These are phyloP conservation scores for Saururus chinensis DNA, from an alignment of 164 flowering plant genomes.

Conservation along the genomic window DNA sequence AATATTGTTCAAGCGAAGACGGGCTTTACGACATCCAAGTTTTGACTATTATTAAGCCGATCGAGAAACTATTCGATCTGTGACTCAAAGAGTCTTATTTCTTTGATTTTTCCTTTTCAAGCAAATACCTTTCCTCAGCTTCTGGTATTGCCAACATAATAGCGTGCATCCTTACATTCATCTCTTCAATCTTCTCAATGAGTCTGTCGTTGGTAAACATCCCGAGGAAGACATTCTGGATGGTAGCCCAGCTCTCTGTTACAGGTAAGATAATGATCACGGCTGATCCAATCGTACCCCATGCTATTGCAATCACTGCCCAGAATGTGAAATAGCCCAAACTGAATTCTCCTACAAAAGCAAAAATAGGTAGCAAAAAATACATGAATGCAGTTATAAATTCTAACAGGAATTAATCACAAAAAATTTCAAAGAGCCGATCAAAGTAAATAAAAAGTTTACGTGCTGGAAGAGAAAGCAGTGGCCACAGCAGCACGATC, in stretches of 20 bases:
- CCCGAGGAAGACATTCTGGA: conserved; percentile 44
- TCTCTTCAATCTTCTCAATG: conserved; percentile 64
- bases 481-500: conserved; percentile 81
- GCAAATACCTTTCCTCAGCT: conserved; percentile 30
- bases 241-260: conserved; percentile 78
- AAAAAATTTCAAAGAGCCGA: no score
- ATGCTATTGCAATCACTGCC: conserved; percentile 78
- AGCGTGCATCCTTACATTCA: conserved; percentile 46
- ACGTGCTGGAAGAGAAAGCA: conserved; percentile 83
- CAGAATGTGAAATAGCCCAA: conserved; percentile 84
- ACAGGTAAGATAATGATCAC: conserved; percentile 73
- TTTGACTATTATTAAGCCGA: neutral
- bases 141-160: conserved; percentile 59
- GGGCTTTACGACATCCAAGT: neutral
- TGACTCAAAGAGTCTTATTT: conserved; percentile 21
- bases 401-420: no score
- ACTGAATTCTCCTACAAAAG: conserved; percentile 56
- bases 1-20: no score
- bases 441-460: neutral
- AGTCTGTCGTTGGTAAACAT: conserved; percentile 79
- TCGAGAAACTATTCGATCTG: neutral
- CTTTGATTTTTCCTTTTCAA: conserved; percentile 24
- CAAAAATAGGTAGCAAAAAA: neutral
- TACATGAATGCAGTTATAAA: no score
- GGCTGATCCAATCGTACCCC: conserved; percentile 89